Percentiles rank a stretch among this genome's conserved stretches.
Conservation (phyloP, 805 yeast genomes). For the Ogataea wickerhamii region DNA sequence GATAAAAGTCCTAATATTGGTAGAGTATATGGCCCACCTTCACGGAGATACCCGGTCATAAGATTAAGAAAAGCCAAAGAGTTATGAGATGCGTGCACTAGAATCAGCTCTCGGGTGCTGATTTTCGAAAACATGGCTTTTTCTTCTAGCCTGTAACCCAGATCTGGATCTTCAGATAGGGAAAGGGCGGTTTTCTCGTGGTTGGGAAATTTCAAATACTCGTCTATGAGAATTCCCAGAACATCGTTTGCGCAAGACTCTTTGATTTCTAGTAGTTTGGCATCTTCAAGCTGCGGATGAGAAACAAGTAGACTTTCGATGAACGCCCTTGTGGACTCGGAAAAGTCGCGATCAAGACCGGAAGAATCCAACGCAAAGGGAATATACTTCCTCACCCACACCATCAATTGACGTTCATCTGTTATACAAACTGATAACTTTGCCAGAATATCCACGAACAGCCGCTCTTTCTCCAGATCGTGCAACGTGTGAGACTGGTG, state of each 20-base stretch:
- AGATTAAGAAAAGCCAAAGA: too few relatives aligned
- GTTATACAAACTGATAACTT: conserved; percentile 33
- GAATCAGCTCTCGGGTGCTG: conserved; percentile 41
- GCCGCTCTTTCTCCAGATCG: conserved; percentile 32
- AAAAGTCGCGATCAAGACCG: conserved; percentile 41
- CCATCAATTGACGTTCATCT: conserved; percentile 31
- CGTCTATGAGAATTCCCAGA: conserved; percentile 18
- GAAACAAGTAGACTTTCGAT: conserved; percentile 9
- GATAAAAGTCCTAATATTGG: too few relatives aligned
- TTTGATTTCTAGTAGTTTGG: conserved; percentile 5
- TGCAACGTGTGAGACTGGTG: conserved; percentile 33
- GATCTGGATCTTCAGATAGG: conserved; percentile 12
- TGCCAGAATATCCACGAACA: conserved; percentile 38
- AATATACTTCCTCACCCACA: conserved; percentile 50
- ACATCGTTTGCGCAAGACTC: conserved; percentile 16
- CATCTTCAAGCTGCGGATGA: conserved; percentile 6
- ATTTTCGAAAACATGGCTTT: conserved; percentile 44
- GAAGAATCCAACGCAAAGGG: conserved; percentile 58
- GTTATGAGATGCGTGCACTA: too few relatives aligned
- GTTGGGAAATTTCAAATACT: conserved; percentile 23
- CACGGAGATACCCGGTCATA: too few relatives aligned
- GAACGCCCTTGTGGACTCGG: conserved; percentile 5
- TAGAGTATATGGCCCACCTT: too few relatives aligned
- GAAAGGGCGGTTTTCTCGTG: conserved; percentile 6
- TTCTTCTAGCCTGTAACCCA: conserved; percentile 35